These are phyloP conservation scores for Vitis hybrid DNA, from an alignment of 177 flowering plant species.

Conservation along the genomic window DNA sequence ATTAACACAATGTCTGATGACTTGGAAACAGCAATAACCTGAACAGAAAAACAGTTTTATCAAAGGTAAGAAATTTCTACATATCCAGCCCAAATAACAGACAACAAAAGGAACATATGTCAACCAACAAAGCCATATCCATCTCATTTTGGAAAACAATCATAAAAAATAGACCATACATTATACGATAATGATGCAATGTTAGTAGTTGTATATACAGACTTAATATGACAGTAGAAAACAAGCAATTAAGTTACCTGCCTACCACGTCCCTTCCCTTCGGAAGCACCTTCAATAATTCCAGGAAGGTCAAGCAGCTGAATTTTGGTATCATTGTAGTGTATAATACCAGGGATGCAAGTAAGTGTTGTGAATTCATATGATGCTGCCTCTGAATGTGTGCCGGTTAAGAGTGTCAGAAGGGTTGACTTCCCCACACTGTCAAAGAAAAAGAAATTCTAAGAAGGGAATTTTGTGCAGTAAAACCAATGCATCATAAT, in stretches of 20 bases:
- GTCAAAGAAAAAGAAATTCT: slow-evolving; percentile 15
- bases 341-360: slow-evolving; percentile 96
- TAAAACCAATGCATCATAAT: neutral
- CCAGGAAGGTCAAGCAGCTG: slow-evolving; percentile 99
- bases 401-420: slow-evolving; percentile 87
- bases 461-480: neutral
- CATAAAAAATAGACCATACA: neutral
- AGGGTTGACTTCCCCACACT: slow-evolving; percentile 99
- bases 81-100: neutral
- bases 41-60: slow-evolving; percentile 20
- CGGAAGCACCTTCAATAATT: slow-evolving; percentile 99
- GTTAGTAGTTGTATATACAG: neutral
- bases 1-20: slow-evolving; percentile 96
- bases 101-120: neutral
- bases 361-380: slow-evolving; percentile 99
- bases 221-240: neutral
- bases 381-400: slow-evolving; percentile 97
- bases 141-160: neutral
- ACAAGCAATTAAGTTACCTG: slow-evolving; percentile 55
- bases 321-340: slow-evolving; percentile 96
- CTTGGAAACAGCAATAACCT: slow-evolving; percentile 99
- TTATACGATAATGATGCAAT: neutral
- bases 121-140: neutral
- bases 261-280: slow-evolving; percentile 99
- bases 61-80: neutral